Percentiles rank a stretch among this genome's conserved stretches.
phyloP scores from a whole-genome alignment of 768 basidiomycete genomes.

The Phaeotremella skinneri region DNA sequence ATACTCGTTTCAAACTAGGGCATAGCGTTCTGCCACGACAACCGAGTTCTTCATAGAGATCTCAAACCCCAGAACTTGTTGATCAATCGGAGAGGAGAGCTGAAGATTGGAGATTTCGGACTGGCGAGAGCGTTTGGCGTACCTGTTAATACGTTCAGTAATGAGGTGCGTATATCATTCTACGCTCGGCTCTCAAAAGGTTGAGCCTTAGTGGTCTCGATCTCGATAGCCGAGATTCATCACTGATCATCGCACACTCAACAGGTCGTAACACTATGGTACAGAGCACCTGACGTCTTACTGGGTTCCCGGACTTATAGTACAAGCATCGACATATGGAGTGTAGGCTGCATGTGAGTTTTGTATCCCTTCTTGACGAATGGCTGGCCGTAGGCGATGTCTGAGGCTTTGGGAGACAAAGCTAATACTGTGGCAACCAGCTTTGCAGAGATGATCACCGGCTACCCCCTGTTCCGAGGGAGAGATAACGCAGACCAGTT shows the following conservation, averaged over 20 bases:
- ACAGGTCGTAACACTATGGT: slow-evolving; percentile 93
- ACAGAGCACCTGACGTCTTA: slow-evolving; percentile 95
- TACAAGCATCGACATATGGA: slow-evolving; percentile 98
- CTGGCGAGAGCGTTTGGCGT: slow-evolving; percentile 96
- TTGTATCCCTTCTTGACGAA: not conserved
- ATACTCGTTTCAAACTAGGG: no score
- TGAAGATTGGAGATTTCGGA: slow-evolving; percentile 97
- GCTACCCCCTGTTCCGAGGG: slow-evolving; percentile 92
- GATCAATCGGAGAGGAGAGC: slow-evolving; percentile 93
- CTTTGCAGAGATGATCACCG: slow-evolving; percentile 99
- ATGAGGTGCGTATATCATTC: slow-evolving; percentile 59
- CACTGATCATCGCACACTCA: slow-evolving; percentile 9
- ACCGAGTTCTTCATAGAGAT: slow-evolving; percentile 94
- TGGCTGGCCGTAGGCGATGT: not conserved
- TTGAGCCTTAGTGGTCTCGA: not conserved
- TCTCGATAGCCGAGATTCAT: not conserved
- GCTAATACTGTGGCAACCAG: slow-evolving; percentile 25
- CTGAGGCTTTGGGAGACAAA: not conserved
- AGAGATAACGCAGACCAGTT: slow-evolving; percentile 96
- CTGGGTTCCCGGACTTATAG: slow-evolving; percentile 95
- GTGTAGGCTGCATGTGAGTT: slow-evolving; percentile 82
- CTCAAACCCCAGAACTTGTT: slow-evolving; percentile 97
- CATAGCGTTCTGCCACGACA: slow-evolving; percentile 97
- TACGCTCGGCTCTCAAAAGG: not conserved
- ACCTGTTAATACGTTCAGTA: slow-evolving; percentile 97